These are phyloP conservation scores for Pseudozyma hubeiensis DNA, from an alignment of 1,284 basidiomycete genomes.

Conservation along the genomic window DNA sequence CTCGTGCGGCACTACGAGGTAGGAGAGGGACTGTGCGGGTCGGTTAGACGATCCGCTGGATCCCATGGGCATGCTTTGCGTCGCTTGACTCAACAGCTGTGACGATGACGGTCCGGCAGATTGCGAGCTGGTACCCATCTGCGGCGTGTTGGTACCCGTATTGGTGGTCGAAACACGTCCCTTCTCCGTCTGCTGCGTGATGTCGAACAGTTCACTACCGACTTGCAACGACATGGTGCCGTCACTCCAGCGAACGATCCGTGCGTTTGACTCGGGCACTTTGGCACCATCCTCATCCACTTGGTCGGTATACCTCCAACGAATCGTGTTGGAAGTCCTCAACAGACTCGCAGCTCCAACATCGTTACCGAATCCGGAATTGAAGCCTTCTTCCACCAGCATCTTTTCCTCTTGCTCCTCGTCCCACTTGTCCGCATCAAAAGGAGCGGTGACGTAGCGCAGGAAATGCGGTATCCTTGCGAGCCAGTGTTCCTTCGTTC, in stretches of 20 bases:
- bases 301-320: slow-evolving; percentile 86
- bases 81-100: slow-evolving; percentile 40
- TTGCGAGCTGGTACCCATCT: slow-evolving; percentile 24
- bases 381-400: slow-evolving; percentile 72
- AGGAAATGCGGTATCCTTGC: slow-evolving; percentile 67
- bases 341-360: slow-evolving; percentile 69
- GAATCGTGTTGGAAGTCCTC: slow-evolving; percentile 87
- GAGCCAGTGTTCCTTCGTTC: slow-evolving; percentile 63
- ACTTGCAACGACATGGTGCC: slow-evolving; percentile 85
- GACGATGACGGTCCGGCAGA: slow-evolving; percentile 34
- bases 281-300: slow-evolving; percentile 75
- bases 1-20: slow-evolving; percentile 89
- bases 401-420: slow-evolving; percentile 58
- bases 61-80: slow-evolving; percentile 50
- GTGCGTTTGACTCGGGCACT: slow-evolving; percentile 84
- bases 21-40: slow-evolving; percentile 71
- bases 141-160: slow-evolving; percentile 50
- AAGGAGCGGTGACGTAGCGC: slow-evolving; percentile 55
- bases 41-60: slow-evolving; percentile 42
- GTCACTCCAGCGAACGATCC: slow-evolving; percentile 90
- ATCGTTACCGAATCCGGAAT: slow-evolving; percentile 66
- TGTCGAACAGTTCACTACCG: slow-evolving; percentile 88
- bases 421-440: slow-evolving; percentile 57
- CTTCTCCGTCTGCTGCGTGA: slow-evolving; percentile 69
- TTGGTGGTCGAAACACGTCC: slow-evolving; percentile 41